These are phyloP conservation scores for Turritis glabra DNA, from an alignment of 345 rosid species.

Conservation along the genomic window DNA sequence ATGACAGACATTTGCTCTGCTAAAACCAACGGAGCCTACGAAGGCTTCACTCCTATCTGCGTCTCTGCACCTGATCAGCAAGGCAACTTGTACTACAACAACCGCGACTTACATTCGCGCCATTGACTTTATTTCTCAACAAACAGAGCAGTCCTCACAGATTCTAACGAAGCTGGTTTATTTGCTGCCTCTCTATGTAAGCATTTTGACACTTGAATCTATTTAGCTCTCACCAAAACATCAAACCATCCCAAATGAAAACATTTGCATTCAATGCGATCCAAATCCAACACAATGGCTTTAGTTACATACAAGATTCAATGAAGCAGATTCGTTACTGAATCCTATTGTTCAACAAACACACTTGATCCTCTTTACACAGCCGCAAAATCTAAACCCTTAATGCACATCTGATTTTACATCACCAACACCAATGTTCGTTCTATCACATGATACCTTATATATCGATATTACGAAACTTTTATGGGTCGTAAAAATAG, in stretches of 20 bases:
- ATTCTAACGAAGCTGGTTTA: conserved; percentile 4
- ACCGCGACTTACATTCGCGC: conserved; percentile 34
- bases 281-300: conserved; percentile 21
- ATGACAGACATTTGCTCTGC: conserved; percentile 43
- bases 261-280: conserved; percentile 19
- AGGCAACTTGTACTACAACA: conserved; percentile 40
- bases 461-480: background rate
- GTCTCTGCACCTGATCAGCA: conserved; percentile 34
- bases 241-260: background rate
- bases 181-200: conserved; percentile 16
- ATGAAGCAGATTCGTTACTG: conserved; percentile 20
- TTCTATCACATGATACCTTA: conserved; percentile 17
- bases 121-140: conserved; percentile 4
- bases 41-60: conserved; percentile 41
- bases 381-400: conserved; percentile 33
- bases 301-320: conserved; percentile 19
- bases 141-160: background rate
- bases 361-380: conserved; percentile 35
- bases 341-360: conserved; percentile 24
- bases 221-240: conserved; percentile 4
- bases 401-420: conserved; percentile 32
- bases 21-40: conserved; percentile 34
- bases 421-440: conserved; percentile 8
- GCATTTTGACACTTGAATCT: conserved; percentile 8
- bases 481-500: conserved; percentile 21